Evolutionary conservation across 225 moss, liverwort and hornwort genomes (phyloP).

Genomic region (Anthoceros angustus): DNA sequence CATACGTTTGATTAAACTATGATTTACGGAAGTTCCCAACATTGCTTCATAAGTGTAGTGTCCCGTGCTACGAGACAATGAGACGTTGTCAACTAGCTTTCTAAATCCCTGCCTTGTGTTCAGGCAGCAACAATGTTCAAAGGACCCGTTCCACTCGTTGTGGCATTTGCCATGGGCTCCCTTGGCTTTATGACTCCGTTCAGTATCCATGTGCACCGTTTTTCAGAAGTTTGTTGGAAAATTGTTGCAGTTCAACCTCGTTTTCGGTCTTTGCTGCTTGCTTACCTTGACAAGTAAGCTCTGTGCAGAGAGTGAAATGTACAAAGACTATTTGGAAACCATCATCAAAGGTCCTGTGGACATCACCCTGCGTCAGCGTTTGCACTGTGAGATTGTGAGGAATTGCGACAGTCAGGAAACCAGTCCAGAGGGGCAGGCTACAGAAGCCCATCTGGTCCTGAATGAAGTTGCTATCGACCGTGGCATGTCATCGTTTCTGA

Average conservation of each 20-base stretch:
- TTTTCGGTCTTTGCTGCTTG: too few species aligned
- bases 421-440: slow-evolving; percentile 18
- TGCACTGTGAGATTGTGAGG: slow-evolving; percentile 69
- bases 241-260: too few species aligned
- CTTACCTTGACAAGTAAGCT: slow-evolving; percentile 4
- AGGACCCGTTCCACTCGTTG: slow-evolving; percentile 83
- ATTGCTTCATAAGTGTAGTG: not conserved
- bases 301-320: slow-evolving; percentile 56
- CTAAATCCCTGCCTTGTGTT: slow-evolving; percentile 8
- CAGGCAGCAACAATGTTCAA: slow-evolving; percentile 87
- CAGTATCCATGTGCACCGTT: slow-evolving; percentile 38
- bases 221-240: not conserved
- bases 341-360: slow-evolving; percentile 69
- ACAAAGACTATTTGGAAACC: slow-evolving; percentile 50
- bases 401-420: slow-evolving; percentile 23
- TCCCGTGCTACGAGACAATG: not conserved
- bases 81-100: too few species aligned
- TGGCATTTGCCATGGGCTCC: slow-evolving; percentile 94
- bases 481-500: slow-evolving; percentile 83
- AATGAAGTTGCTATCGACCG: slow-evolving; percentile 85
- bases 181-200: slow-evolving; percentile 95
- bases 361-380: slow-evolving; percentile 82
- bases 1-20: too few species aligned
- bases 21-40: not conserved
- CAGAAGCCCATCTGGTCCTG: slow-evolving; percentile 53